Evolutionary conservation across 106 monocot genomes (phyloP), one percentile per base, ranked within the genome.

Genomic region (Allium sativum): DNA sequence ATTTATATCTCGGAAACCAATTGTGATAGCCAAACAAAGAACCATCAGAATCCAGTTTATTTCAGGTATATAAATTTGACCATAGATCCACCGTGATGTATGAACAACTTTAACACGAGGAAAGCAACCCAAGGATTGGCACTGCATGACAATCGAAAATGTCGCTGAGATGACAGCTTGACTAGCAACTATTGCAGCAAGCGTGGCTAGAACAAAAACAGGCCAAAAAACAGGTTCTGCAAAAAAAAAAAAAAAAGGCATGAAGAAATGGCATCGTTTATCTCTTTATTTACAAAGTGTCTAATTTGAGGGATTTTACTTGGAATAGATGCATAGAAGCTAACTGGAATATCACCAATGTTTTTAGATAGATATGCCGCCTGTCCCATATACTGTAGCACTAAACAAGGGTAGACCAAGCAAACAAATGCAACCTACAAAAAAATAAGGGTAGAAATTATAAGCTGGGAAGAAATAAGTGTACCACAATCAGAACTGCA

Each of bases 131-230:
- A 93, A 72, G 20, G 88, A 48, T 77, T 81, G 69, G 45, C 88
- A 93, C 58, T 93, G 93, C 65, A 82, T 93, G 40, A 93, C 88
- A 61, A 93, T 93, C 18, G 93, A 88, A 73, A 88, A 93, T 11
- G 93, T 88, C 48, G 93, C 93, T 17, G 93, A 93, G 46, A 93
- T 93, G 54, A 93, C 74, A 17, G 93, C 74, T 58, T 93, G 93
- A 66, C 88, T 88, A 60, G 84, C 93, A 63, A 88, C 88, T 58
- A 88, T 76, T 22, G 93, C 70, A 58, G 93, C 88, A 70, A 93
- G 80, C 56, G 88, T 84, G 10, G 88, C 77, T 31, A 88, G 44
- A 18, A 82, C 21, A 56, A 93, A 93, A 42, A 93, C 78, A 10
- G 93, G 93, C 93, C 93, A 93, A 65, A 82, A 93, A 16, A 93